These are phyloP conservation scores for Castanea crenata DNA, from an alignment of 306 rosid genomes.

Conservation along the genomic window DNA sequence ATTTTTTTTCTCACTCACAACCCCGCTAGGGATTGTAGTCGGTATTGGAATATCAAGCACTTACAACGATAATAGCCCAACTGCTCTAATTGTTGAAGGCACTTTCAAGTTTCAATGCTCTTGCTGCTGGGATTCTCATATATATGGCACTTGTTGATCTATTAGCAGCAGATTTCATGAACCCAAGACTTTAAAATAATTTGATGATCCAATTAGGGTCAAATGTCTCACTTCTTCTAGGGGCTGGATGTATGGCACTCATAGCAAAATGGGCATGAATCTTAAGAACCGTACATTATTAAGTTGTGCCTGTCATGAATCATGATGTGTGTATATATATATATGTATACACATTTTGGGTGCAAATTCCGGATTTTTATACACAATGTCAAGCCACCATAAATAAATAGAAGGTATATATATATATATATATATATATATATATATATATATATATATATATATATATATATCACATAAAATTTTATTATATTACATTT, in stretches of 20 bases:
- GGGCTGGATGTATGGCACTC: slow-evolving; percentile 43
- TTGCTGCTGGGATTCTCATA: slow-evolving; percentile 73
- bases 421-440: too few species aligned
- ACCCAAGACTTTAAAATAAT: slow-evolving; percentile 31
- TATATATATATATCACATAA: too few species aligned
- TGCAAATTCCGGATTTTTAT: too few species aligned
- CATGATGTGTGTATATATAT: not conserved
- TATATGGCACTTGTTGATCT: slow-evolving; percentile 62
- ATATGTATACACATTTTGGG: not conserved
- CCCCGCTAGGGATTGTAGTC: slow-evolving; percentile 53
- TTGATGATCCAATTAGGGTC: slow-evolving; percentile 14
- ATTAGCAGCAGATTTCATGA: slow-evolving; percentile 47
- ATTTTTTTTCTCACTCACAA: too few species aligned
- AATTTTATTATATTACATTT: too few species aligned
- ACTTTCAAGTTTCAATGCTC: slow-evolving; percentile 45
- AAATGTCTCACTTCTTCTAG: slow-evolving; percentile 30
- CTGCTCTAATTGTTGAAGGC: slow-evolving; percentile 61
- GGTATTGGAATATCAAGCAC: slow-evolving; percentile 52
- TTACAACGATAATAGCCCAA: slow-evolving; percentile 41
- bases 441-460: too few species aligned
- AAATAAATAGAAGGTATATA: not conserved
- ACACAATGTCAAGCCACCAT: not conserved
- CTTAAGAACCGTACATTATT: not conserved
- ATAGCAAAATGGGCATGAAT: slow-evolving; percentile 43
- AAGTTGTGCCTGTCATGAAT: too few species aligned